Evolutionary conservation across 2,329 filamentous ascomycete species (phyloP).

Genomic region (Colletotrichum nymphaeae): DNA sequence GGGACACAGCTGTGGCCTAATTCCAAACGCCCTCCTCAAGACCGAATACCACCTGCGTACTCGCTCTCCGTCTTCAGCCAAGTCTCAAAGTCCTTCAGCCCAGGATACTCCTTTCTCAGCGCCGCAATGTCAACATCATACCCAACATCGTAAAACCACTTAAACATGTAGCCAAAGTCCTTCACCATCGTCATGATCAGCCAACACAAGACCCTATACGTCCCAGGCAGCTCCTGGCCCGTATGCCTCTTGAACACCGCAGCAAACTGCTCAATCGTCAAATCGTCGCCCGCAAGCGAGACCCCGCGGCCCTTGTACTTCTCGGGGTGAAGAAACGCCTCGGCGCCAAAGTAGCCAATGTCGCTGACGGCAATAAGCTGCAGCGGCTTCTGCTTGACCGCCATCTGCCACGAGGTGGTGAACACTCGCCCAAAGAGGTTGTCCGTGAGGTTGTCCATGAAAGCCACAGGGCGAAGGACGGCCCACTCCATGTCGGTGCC

Average conservation of each 20-base stretch:
- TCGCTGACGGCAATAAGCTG: conserved; percentile 50
- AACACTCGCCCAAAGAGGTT: conserved; percentile 47
- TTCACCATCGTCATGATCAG: conserved; percentile 43
- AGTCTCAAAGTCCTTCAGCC: conserved; percentile 41
- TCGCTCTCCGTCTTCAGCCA: conserved; percentile 69
- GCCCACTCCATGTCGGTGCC: conserved; percentile 47
- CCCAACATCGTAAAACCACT: conserved; percentile 49
- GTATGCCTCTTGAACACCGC: conserved; percentile 46
- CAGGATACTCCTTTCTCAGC: conserved; percentile 42
- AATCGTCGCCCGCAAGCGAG: conserved; percentile 54
- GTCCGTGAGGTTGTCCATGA: conserved; percentile 52
- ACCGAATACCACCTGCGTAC: conserved; percentile 50
- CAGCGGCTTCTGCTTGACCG: conserved; percentile 45
- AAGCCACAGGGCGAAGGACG: conserved; percentile 51
- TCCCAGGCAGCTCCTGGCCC: conserved; percentile 43
- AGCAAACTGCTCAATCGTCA: conserved; percentile 46
- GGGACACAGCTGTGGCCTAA: too few relatives aligned
- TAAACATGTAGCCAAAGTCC: conserved; percentile 50
- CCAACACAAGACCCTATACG: conserved; percentile 43
- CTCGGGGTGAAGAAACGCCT: conserved; percentile 47
- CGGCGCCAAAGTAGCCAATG: conserved; percentile 52
- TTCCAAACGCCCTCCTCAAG: neutral
- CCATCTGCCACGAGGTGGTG: conserved; percentile 44
- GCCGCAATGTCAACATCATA: conserved; percentile 48
- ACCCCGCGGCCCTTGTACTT: conserved; percentile 45